phyloP scores from a whole-genome alignment of 208 protist species.

The Phytomonas francai region DNA sequence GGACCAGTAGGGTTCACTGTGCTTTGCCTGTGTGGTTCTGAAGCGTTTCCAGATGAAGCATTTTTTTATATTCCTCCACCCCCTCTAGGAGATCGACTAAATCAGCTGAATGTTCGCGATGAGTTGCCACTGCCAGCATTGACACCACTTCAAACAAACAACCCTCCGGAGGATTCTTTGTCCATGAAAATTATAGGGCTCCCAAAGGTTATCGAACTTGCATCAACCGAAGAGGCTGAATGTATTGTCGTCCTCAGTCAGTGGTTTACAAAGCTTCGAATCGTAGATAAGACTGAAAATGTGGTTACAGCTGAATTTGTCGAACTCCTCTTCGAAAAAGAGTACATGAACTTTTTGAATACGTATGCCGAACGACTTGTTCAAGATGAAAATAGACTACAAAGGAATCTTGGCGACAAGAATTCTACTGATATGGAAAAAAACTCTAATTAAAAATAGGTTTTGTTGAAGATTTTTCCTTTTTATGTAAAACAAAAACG shows the following conservation, averaged over 20 bases:
- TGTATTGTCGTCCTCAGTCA: conserved; percentile 55
- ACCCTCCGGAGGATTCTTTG: conserved; percentile 18
- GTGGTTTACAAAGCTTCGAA: conserved; percentile 45
- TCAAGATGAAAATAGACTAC: conserved; percentile 42
- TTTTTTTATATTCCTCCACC: conserved; percentile 31
- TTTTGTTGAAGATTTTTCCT: conserved; percentile 8
- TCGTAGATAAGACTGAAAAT: conserved; percentile 31
- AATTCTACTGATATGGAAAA: conserved; percentile 12
- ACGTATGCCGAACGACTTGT: conserved; percentile 40
- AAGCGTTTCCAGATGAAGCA: conserved; percentile 40
- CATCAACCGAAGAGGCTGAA: conserved; percentile 32
- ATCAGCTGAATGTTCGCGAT: conserved; percentile 24
- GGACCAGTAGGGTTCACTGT: conserved; percentile 49
- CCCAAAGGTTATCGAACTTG: conserved; percentile 62
- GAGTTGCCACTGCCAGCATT: conserved; percentile 42
- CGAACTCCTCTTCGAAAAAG: conserved; percentile 37
- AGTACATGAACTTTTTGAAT: conserved; percentile 30
- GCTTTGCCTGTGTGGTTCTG: conserved; percentile 53
- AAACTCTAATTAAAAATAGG: conserved; percentile 8
- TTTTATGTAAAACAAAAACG: conserved; percentile 6
- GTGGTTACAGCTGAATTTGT: conserved; percentile 47
- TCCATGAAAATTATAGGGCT: conserved; percentile 45
- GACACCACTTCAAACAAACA: conserved; percentile 26
- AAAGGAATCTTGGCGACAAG: conserved; percentile 24
- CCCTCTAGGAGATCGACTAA: conserved; percentile 19